Base-by-base conservation (phyloP, 2,329 filamentous ascomycete genomes). In the Coniochaeta sp. region DNA sequence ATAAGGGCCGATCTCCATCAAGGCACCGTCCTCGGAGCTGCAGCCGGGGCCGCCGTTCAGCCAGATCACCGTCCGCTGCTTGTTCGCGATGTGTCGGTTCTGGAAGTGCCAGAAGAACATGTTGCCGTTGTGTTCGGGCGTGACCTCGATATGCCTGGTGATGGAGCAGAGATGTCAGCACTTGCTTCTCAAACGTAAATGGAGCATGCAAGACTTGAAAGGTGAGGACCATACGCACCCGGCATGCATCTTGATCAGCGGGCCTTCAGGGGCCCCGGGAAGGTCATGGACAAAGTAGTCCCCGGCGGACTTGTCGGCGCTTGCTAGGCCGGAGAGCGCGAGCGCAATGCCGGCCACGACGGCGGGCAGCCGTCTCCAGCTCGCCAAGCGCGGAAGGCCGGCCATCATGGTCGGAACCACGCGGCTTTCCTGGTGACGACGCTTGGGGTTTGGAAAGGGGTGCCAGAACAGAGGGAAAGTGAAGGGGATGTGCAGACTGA, bases 101-200 rank as follows among this genome's bases (percentile, higher is more conserved):
- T 96, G 87, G 72, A 90, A 97, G 70, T 97, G 91, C 95, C 95
- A 99, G 80, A 99, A 99, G 81, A 98, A 99, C 19, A 99, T 77
- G 74, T 98, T 96, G 67, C 91, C 93, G 72, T 98, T 91, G 72
- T 89, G 84, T 65, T 91, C 87, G 22, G 89, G 84, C 36, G 87
- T 89, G 69, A 99, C 83, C 76, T 98, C 93, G 73, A 99, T 89
- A 77, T 99, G 95, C 59, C 92, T 96, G 71, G 55, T 68, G 60
- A 60, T 19, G 38, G 19, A 32, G 12, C 52, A 32, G 32, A 42
- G 12, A 5, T 40, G 62, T 66, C 58, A 67, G 66, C 59, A 40
- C 55, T 14, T 24, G 40, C 36, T 42, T 10, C 24, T 55, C 26
- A 40, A 62, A 22, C 54, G 36, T n/a, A n/a, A 55, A 32, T 58